Evolutionary conservation across 2,329 filamentous ascomycete genomes (phyloP), one percentile per base, ranked within the genome.

Genomic region (Emydomyces testavorans): DNA sequence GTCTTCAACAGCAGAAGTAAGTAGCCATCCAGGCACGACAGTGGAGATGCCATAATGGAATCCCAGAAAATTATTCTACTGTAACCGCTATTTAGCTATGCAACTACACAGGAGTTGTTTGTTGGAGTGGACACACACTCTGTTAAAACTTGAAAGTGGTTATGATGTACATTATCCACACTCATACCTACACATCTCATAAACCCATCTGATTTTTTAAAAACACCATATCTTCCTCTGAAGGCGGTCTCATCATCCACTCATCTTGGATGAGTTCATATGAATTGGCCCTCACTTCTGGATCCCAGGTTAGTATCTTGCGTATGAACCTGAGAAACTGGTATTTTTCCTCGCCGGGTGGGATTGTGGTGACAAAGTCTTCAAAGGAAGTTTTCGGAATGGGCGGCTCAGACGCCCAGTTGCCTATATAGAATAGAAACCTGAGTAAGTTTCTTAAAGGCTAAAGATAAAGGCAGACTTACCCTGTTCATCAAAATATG

Each of bases 271-370:
- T 37, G 28, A 56, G 36, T 23, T 60, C 49, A 4, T 42, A 34
- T 1, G 55, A 51, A 3, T 44, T 53, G 21, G 38, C 52, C 41
- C 58, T 53, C 42, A 48, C 39, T 38, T 53, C 42, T 7, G 49
- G 53, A 50, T 60, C 55, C 57, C 58, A 60, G 8, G 53, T 53
- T 20, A 60, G 50, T 11, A 60, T 54, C 42, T 54, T 59, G 28
- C 53, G 52, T 37, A 61, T 53, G 46, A 59, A 59, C 16, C 39
- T 47, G n/a, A 61, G 50, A 49, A 60, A 58, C 41, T 48, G 13
- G 2, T 52, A 49, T 44, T 58, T 59, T 46, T 58, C 58, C 36
- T 56, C 50, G 4, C 54, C 57, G 2, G 48, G 52, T 13, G 55
- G 54, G 11, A 59, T 54, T 15, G 50, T 47, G 2, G 55, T 57